Evolutionary conservation across 2,329 filamentous ascomycete genomes (phyloP), one percentile per base, ranked within the genome.

Genomic region (Diaporthe sp.): DNA sequence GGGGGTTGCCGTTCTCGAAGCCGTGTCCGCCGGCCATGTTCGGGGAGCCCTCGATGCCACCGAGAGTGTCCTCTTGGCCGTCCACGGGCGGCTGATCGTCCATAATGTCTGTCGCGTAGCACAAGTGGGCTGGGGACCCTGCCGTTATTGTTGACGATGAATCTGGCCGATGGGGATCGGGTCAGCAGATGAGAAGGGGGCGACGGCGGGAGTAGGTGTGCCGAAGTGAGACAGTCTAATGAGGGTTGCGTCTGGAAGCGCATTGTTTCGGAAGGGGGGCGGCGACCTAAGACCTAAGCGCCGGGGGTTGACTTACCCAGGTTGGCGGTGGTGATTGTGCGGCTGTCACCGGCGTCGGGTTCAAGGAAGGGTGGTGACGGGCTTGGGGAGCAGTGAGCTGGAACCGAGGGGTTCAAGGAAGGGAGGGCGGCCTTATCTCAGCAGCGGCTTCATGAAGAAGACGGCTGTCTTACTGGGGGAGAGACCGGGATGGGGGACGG

Each of bases 41-140:
- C 51, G 86, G 85, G 53, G 87, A 85, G 76, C 83, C 86, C 34
- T 91, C 88, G 75, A 90, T 83, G 74, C 86, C 87, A 75, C 84
- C 86, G 61, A 90, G 81, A 53, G 86, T 65, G 76, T 90, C 89
- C 78, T 91, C 89, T 76, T 84, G 85, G 75, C 80, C 79, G 42
- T 87, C 86, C 73, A 82, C 81, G 31, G 81, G 80, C 67, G 82
- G 78, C 62, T 83, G 83, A 69, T 87, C 84, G 76, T 92, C 89
- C 86, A 89, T 89, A 76, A 79, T 87, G 80, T 88, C 87, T 79
- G 82, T 82, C 75, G 85, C 85, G 87, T 88, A 86, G 86, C 87
- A 87, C 80, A 87, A 88, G 80, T 88, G 88, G 85, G 84, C 87
- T 82, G 85, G 83, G 76, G 88, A 88, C 84, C 87, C 88, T 80